phyloP scores from a whole-genome alignment of 2,329 filamentous ascomycete genomes.

The Alternaria rosae region DNA sequence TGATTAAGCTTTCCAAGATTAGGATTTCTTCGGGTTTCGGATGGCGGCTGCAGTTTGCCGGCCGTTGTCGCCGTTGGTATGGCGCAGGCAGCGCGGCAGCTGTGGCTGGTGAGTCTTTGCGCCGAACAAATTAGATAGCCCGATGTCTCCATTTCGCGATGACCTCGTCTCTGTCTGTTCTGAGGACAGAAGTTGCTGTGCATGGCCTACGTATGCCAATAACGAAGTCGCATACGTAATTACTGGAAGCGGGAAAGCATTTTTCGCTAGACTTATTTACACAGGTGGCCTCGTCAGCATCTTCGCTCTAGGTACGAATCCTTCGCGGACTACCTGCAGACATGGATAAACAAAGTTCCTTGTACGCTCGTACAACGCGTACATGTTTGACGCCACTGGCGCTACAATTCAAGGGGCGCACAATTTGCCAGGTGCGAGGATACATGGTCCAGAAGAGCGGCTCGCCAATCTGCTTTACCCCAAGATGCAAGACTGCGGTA shows the following conservation, averaged over 20 bases:
- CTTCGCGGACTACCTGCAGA: not conserved
- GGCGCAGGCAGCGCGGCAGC: not conserved
- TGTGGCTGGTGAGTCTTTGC: not conserved
- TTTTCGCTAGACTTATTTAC: not conserved
- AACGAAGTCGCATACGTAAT: constrained; percentile 7
- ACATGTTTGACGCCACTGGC: not conserved
- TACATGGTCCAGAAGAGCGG: not conserved
- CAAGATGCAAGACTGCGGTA: not conserved
- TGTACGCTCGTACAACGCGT: not conserved
- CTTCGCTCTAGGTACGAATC: not conserved
- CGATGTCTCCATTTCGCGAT: not conserved
- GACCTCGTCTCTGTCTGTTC: not conserved
- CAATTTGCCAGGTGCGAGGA: not conserved
- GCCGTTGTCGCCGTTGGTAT: not conserved
- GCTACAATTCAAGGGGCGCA: too few relatives aligned
- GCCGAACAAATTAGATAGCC: not conserved
- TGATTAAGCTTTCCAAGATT: constrained; percentile 21
- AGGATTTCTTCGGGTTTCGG: not conserved
- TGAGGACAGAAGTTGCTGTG: not conserved
- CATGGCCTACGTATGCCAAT: not conserved
- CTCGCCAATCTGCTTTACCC: not conserved
- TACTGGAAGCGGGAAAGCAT: constrained; percentile 9
- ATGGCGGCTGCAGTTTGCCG: not conserved
- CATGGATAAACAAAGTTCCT: not conserved
- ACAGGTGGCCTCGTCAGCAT: constrained; percentile 18